Percentiles rank a stretch among this genome's conserved stretches.
Conservation (phyloP, 2,329 filamentous ascomycete genomes). For the Dothistroma pini region DNA sequence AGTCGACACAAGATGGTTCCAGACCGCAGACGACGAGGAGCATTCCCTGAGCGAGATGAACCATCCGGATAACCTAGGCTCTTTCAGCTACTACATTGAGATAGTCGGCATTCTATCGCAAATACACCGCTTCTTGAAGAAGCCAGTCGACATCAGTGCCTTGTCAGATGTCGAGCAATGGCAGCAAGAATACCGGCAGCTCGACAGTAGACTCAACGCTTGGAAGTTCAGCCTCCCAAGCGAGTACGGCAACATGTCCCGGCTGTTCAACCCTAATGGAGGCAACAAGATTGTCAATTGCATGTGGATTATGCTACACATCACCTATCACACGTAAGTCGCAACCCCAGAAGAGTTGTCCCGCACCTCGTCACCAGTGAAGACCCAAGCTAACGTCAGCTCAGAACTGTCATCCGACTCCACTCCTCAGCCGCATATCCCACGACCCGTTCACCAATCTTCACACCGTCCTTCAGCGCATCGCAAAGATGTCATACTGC, state of each 20-base stretch:
- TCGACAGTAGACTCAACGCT: constrained; percentile 72
- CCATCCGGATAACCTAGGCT: constrained; percentile 75
- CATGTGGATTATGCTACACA: constrained; percentile 87
- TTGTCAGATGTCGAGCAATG: constrained; percentile 82
- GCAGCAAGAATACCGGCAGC: constrained; percentile 80
- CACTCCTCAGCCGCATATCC: constrained; percentile 93
- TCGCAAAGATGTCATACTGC: constrained; percentile 78
- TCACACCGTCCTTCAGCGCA: constrained; percentile 82
- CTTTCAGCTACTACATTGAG: constrained; percentile 88
- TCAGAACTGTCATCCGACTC: constrained; percentile 73
- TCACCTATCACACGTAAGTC: constrained; percentile 76
- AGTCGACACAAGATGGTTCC: constrained; percentile 82
- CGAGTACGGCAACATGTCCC: constrained; percentile 80
- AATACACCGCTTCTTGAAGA: constrained; percentile 84
- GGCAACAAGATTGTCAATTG: constrained; percentile 69
- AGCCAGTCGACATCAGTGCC: constrained; percentile 82
- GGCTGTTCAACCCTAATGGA: constrained; percentile 61
- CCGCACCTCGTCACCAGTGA: constrained; percentile 8
- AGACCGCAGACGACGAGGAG: constrained; percentile 52
- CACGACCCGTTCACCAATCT: constrained; percentile 81
- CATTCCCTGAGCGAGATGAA: constrained; percentile 48
- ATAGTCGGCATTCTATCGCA: constrained; percentile 81
- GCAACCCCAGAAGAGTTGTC: not conserved
- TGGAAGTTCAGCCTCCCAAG: constrained; percentile 82
- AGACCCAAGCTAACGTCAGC: constrained; percentile 23